phyloP scores from a whole-genome alignment of 83 land plant genomes.

The Picea abies region DNA sequence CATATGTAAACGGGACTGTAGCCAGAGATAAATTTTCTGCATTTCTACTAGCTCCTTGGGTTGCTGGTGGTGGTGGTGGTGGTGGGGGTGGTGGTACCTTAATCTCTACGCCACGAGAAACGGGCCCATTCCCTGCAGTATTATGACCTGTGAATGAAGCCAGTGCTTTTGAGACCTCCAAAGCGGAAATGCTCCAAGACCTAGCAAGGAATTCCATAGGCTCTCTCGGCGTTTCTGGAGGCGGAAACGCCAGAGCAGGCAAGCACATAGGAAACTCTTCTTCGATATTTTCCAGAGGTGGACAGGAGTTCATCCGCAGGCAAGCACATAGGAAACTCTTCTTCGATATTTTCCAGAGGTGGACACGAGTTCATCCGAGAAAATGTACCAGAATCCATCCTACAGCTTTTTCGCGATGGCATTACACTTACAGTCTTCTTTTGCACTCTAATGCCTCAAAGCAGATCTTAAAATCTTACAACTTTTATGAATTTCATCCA shows the following conservation, averaged over 20 bases:
- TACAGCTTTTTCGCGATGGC: background rate
- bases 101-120: background rate
- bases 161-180: constrained; percentile 77
- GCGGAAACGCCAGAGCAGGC: constrained; percentile 21
- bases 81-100: constrained; percentile 23
- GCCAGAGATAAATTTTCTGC: constrained; percentile 19
- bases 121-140: background rate
- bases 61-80: background rate
- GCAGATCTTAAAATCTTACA: background rate
- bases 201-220: constrained; percentile 86
- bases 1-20: constrained; percentile 62
- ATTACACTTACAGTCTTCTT: no score
- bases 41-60: constrained; percentile 15
- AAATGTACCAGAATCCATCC: constrained; percentile 14
- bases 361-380: background rate
- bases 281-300: constrained; percentile 18
- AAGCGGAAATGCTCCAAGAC: constrained; percentile 87
- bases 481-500: background rate
- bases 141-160: constrained; percentile 13
- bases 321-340: constrained; percentile 14
- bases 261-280: constrained; percentile 16
- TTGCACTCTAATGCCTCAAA: background rate
- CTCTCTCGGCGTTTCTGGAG: constrained; percentile 81
- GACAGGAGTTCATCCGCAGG: background rate
- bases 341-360: constrained; percentile 19